Evolutionary conservation across 139 green algal genomes (phyloP).

Genomic region (Micractinium conductrix): DNA sequence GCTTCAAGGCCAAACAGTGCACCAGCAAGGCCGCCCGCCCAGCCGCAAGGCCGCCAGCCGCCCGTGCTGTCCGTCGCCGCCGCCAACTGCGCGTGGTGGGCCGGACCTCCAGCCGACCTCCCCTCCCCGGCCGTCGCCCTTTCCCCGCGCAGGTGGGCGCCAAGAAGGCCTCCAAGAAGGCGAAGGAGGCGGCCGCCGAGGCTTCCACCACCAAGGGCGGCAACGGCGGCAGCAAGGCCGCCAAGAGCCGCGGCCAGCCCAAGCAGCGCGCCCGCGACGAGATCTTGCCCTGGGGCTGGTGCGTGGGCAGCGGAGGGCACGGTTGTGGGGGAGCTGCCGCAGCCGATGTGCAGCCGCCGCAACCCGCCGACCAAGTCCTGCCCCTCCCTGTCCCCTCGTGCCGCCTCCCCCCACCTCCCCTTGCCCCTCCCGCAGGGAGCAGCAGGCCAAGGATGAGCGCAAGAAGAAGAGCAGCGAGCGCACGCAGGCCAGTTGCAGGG

Average conservation of each 20-base stretch:
- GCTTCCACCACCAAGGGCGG: too few relatives aligned
- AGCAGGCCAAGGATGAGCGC: conserved; percentile 27
- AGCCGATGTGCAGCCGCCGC: background rate
- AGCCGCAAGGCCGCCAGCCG: background rate
- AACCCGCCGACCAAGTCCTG: background rate
- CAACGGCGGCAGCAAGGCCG: background rate
- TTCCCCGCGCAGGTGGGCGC: conserved; percentile 12
- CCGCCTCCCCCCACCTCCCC: background rate
- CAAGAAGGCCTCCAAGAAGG: conserved; percentile 7
- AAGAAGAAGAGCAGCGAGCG: conserved; percentile 24
- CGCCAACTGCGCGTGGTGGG: too few relatives aligned
- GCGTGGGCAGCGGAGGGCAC: too few relatives aligned
- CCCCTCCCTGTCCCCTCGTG: background rate
- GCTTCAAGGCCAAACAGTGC: too few relatives aligned
- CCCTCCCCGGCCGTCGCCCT: too few relatives aligned
- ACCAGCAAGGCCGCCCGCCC: background rate
- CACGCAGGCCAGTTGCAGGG: background rate
- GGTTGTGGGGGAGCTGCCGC: background rate
- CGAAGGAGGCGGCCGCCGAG: conserved; percentile 13
- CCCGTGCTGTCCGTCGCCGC: background rate
- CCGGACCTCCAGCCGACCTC: too few relatives aligned
- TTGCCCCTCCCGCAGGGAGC: too few relatives aligned
- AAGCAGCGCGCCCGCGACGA: conserved; percentile 14
- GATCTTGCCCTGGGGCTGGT: conserved; percentile 16
- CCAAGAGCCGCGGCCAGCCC: conserved; percentile 13